These are phyloP conservation scores for Ceratobasidium sp. DNA, from an alignment of 1,284 basidiomycete genomes.

Conservation along the genomic window DNA sequence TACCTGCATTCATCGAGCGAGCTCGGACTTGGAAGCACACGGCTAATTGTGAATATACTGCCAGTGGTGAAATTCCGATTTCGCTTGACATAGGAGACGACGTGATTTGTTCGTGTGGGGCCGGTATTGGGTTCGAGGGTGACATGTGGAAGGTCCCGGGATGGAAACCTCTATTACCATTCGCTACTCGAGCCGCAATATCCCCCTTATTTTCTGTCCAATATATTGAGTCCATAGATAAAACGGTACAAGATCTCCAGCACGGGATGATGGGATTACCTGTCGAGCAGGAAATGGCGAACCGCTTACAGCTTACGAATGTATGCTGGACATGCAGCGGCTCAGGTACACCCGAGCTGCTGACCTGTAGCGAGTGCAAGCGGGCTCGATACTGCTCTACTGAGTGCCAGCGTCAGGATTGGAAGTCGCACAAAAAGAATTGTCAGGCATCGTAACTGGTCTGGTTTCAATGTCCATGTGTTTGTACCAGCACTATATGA, in stretches of 20 bases:
- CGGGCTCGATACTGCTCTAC: too few species aligned
- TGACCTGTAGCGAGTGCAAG: too few species aligned
- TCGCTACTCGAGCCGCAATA: constrained; percentile 33
- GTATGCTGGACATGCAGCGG: constrained; percentile 11
- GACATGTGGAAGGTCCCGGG: background rate
- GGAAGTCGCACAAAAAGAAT: too few species aligned
- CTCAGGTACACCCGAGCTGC: too few species aligned
- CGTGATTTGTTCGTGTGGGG: constrained; percentile 17
- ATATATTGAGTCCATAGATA: background rate
- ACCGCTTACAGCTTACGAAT: background rate
- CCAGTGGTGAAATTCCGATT: background rate
- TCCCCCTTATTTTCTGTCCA: constrained; percentile 8
- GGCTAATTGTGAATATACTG: constrained; percentile 16
- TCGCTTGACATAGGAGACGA: background rate
- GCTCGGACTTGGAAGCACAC: constrained; percentile 25
- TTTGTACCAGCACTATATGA: too few species aligned
- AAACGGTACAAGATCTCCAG: background rate
- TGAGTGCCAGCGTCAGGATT: too few species aligned
- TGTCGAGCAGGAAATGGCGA: background rate
- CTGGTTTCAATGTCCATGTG: too few species aligned
- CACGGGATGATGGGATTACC: background rate
- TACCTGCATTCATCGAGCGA: constrained; percentile 34
- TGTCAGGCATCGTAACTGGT: too few species aligned
- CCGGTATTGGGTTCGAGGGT: constrained; percentile 6
- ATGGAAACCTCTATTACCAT: constrained; percentile 21